A percentile compares a stretch with the other conserved stretches of the same genome.
Evolutionary conservation across 805 yeast genomes (phyloP).

Genomic region (Debaryomyces tyrocola): DNA sequence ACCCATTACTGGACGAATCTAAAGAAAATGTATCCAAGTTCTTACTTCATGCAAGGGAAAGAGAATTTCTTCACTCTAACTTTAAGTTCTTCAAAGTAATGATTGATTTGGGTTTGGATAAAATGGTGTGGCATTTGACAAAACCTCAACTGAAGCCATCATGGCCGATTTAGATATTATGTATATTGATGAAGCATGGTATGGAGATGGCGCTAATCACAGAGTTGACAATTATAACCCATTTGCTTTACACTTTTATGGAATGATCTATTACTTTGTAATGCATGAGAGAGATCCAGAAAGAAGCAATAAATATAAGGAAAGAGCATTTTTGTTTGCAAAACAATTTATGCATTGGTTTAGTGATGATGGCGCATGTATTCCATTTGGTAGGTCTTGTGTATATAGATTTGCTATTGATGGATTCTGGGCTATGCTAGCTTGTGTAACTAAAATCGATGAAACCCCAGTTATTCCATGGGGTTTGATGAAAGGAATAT

Average conservation of each 20-base stretch:
- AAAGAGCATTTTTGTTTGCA: conserved; percentile 22
- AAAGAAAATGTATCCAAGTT: conserved; percentile 16
- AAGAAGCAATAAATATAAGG: conserved; percentile 11
- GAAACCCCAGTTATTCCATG: conserved; percentile 7
- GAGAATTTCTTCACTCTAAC: conserved; percentile 16
- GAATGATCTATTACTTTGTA: conserved; percentile 17
- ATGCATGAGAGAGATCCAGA: conserved; percentile 13
- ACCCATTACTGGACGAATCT: conserved; percentile 17
- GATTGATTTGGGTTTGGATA: conserved; percentile 23
- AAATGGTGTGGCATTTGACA: conserved; percentile 15
- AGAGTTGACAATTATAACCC: conserved; percentile 28
- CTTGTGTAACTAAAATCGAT: conserved; percentile 3
- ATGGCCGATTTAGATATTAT: conserved; percentile 20
- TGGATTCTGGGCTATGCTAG: conserved; percentile 12
- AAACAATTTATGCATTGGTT: conserved; percentile 20
- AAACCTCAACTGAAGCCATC: too few species aligned
- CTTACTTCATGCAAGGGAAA: conserved; percentile 14
- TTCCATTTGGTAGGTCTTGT: conserved; percentile 12
- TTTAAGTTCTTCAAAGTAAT: conserved; percentile 29
- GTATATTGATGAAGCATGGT: conserved; percentile 30
- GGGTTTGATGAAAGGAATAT: conserved; percentile 10
- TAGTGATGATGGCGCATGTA: conserved; percentile 9
- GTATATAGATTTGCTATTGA: conserved; percentile 11
- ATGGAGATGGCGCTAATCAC: conserved; percentile 22
- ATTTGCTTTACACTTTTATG: conserved; percentile 30